These are phyloP conservation scores for Silene vulgaris DNA, from an alignment of 179 eudicot genomes.

Conservation along the genomic window DNA sequence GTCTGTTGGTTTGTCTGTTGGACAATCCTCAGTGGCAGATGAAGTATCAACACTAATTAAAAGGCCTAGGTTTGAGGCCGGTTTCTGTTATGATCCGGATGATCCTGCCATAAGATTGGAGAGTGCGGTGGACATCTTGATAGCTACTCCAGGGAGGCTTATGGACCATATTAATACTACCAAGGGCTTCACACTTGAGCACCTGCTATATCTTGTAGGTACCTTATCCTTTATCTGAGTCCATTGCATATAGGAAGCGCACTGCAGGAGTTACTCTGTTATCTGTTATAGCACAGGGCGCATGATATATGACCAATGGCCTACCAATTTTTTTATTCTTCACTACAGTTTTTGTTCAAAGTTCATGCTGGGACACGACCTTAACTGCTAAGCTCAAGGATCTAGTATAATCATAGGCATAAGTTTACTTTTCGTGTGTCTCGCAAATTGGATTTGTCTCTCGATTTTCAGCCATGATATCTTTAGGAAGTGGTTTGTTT, in stretches of 20 bases:
- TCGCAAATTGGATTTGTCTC: not conserved
- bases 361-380: not conserved
- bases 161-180: conserved; percentile 88
- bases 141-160: conserved; percentile 98
- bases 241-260: not conserved
- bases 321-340: not conserved
- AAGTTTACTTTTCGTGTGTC: not conserved
- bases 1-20: conserved; percentile 92
- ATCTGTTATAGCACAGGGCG: not conserved
- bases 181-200: conserved; percentile 88
- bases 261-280: too few species aligned
- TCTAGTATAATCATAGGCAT: not conserved
- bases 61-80: conserved; percentile 56
- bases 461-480: not conserved
- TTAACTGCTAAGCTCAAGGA: not conserved
- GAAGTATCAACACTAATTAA: conserved; percentile 68
- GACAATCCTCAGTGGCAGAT: conserved; percentile 90
- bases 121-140: conserved; percentile 86
- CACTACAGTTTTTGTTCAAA: not conserved
- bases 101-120: conserved; percentile 36
- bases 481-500: not conserved
- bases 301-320: not conserved
- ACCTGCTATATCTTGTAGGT: conserved; percentile 84
- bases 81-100: conserved; percentile 70
- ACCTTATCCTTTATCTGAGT: not conserved